Evolutionary conservation across 2,329 filamentous ascomycete genomes (phyloP).

Genomic region (Diplodia scrobiculata): DNA sequence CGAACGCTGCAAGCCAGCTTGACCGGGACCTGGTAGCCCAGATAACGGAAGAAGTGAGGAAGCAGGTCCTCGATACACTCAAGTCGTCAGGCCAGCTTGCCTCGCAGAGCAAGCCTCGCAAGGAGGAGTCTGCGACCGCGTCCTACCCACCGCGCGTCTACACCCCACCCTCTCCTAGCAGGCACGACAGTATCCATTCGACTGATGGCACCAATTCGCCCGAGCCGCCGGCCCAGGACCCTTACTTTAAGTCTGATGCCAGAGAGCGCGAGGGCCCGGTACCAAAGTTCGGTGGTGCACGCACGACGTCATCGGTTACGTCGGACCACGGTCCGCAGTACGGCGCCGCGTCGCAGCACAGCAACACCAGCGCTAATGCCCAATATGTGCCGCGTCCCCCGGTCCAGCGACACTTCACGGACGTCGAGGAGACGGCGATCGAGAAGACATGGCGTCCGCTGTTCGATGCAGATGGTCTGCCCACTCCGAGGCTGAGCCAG

Average conservation of each 20-base stretch:
- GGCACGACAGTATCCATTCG: slow-evolving; percentile 36
- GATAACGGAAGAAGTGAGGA: slow-evolving; percentile 61
- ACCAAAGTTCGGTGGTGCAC: slow-evolving; percentile 39
- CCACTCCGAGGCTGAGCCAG: slow-evolving; percentile 68
- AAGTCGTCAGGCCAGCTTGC: slow-evolving; percentile 48
- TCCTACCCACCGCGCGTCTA: slow-evolving; percentile 55
- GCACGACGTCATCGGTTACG: slow-evolving; percentile 27
- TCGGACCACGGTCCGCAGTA: slow-evolving; percentile 26
- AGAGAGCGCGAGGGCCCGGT: slow-evolving; percentile 34
- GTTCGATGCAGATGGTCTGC: slow-evolving; percentile 67
- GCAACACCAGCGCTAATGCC: slow-evolving; percentile 11
- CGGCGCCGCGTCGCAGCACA: slow-evolving; percentile 21
- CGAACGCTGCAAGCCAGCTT: slow-evolving; percentile 54
- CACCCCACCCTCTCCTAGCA: slow-evolving; percentile 58
- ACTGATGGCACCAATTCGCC: slow-evolving; percentile 43
- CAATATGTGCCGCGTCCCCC: slow-evolving; percentile 4
- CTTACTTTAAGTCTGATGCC: slow-evolving; percentile 3
- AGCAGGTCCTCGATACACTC: slow-evolving; percentile 49
- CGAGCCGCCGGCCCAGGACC: slow-evolving; percentile 34
- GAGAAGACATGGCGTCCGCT: slow-evolving; percentile 76
- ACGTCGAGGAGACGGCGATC: slow-evolving; percentile 43
- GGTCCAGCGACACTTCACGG: slow-evolving; percentile 38
- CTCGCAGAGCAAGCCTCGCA: slow-evolving; percentile 39
- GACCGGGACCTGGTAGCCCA: slow-evolving; percentile 64
- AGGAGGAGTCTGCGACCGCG: slow-evolving; percentile 49